Conservation (phyloP, 352 stramenopile genomes). For the Ophiocytium majus region DNA sequence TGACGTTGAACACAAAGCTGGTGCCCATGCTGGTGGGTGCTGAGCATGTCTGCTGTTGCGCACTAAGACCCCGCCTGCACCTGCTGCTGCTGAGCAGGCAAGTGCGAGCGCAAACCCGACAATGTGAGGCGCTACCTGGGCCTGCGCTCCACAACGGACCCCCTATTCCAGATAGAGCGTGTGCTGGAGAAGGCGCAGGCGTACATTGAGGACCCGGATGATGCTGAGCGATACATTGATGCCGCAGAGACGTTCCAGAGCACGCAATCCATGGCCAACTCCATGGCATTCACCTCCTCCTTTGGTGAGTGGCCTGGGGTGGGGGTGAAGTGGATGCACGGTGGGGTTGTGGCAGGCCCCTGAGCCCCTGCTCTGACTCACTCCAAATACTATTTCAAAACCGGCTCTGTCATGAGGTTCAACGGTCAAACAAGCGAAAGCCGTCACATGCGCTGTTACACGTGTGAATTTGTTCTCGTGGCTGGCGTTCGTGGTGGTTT, state of each 20-base stretch:
- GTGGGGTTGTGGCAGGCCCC: no score
- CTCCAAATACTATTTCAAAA: not conserved
- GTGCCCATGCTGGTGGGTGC: not conserved
- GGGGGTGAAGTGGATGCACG: no score
- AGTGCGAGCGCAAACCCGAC: slow-evolving; percentile 23
- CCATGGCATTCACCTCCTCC: slow-evolving; percentile 18
- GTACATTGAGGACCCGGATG: slow-evolving; percentile 29
- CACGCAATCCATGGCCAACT: slow-evolving; percentile 26
- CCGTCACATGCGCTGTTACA: no score
- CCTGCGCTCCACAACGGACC: slow-evolving; percentile 26
- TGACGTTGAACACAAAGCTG: not conserved
- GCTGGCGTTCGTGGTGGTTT: no score
- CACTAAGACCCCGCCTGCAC: no score
- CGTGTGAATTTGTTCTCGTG: no score
- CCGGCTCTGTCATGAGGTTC: not conserved
- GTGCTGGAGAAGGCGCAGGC: slow-evolving; percentile 27
- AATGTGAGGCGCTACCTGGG: slow-evolving; percentile 27
- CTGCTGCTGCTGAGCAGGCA: not conserved
- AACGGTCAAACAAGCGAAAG: no score
- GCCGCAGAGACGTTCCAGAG: slow-evolving; percentile 26
- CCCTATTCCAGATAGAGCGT: slow-evolving; percentile 27
- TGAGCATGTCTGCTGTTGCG: not conserved
- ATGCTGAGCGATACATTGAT: slow-evolving; percentile 21
- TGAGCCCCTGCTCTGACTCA: no score
- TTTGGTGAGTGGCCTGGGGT: slow-evolving; percentile 3